Evolutionary conservation across 257 asterid genomes (phyloP).

Genomic region (Solanum dulcamara): DNA sequence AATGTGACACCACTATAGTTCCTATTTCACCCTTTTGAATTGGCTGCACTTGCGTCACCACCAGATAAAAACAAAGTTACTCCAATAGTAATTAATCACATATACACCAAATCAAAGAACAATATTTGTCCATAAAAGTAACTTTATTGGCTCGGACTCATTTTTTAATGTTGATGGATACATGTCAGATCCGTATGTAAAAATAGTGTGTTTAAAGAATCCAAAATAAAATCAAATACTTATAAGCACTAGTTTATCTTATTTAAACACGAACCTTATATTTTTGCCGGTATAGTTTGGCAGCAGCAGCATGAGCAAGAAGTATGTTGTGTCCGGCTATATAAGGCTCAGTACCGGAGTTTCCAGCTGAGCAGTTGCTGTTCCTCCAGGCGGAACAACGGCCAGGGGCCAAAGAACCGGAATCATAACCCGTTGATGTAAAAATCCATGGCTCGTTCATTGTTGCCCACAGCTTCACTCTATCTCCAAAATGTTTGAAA

Average conservation of each 20-base stretch:
- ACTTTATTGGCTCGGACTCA: too few species aligned
- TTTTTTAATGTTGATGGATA: too few species aligned
- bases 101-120: not conserved
- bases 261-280: too few species aligned
- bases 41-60: constrained; percentile 10
- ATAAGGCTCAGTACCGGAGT: constrained; percentile 56
- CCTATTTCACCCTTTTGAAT: constrained; percentile 58
- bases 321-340: constrained; percentile 40
- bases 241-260: too few species aligned
- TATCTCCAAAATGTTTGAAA: constrained; percentile 50
- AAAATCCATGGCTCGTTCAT: constrained; percentile 35
- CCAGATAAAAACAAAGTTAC: not conserved
- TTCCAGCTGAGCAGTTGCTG: constrained; percentile 26
- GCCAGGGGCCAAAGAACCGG: constrained; percentile 35
- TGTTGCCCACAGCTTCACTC: constrained; percentile 52
- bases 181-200: too few species aligned
- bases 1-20: constrained; percentile 19
- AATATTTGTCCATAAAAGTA: not conserved
- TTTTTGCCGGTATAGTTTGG: constrained; percentile 24
- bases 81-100: not conserved
- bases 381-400: constrained; percentile 34
- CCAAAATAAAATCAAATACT: too few species aligned
- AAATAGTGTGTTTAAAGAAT: too few species aligned
- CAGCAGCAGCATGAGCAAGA: constrained; percentile 36
- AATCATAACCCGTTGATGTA: constrained; percentile 29